Evolutionary conservation across 2,329 filamentous ascomycete genomes (phyloP).

Genomic region (Parascedosporium putredinis): DNA sequence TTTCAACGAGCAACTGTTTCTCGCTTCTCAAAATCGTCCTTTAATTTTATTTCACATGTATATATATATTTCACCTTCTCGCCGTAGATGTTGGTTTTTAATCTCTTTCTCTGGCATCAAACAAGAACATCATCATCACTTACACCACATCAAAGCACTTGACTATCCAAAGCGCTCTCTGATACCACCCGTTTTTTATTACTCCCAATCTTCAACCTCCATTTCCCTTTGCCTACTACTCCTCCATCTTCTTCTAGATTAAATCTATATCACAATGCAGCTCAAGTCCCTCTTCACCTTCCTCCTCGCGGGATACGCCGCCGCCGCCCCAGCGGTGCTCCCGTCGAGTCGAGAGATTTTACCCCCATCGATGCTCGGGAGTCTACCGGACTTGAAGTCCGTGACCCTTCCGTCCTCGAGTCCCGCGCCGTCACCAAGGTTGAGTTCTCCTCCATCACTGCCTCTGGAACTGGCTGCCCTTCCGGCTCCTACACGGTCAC

Average conservation of each 20-base stretch:
- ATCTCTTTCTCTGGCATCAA: not conserved
- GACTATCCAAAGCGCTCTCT: too few relatives aligned
- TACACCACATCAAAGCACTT: too few relatives aligned
- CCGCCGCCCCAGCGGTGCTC: not conserved
- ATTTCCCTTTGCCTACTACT: too few relatives aligned
- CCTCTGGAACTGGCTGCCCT: slow-evolving; percentile 5
- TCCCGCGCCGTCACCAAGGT: slow-evolving; percentile 1
- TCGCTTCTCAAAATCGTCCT: too few relatives aligned
- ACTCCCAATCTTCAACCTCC: not conserved
- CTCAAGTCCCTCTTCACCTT: slow-evolving; percentile 1
- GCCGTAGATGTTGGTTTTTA: not conserved
- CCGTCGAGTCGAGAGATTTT: not conserved
- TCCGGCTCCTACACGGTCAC: not conserved
- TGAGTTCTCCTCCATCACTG: slow-evolving; percentile 4
- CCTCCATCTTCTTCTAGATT: too few relatives aligned
- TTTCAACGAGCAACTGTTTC: too few relatives aligned
- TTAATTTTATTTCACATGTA: not conserved
- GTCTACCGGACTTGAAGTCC: not conserved
- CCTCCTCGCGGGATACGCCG: slow-evolving; percentile 1
- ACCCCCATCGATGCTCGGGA: not conserved
- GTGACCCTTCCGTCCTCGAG: not conserved
- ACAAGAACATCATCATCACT: not conserved
- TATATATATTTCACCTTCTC: not conserved
- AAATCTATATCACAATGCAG: not conserved
- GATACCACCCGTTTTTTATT: too few relatives aligned